phyloP scores from a whole-genome alignment of 805 yeast species.

The Lachancea quebecensis region DNA sequence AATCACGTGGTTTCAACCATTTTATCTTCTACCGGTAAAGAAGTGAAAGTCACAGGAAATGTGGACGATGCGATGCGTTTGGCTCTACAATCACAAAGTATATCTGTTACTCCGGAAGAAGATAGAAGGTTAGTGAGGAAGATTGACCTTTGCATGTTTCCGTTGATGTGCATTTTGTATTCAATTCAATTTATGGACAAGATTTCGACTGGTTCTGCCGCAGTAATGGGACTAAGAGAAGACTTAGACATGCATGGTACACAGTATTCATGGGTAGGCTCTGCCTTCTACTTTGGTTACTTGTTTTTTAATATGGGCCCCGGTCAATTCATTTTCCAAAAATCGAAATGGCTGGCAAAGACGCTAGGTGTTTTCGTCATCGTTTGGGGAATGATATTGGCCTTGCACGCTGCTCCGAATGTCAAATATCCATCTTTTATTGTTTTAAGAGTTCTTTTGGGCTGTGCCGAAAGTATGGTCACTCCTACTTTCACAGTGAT shows the following conservation, averaged over 20 bases:
- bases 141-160: conserved; percentile 45
- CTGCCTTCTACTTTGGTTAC: conserved; percentile 60
- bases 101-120: conserved; percentile 29
- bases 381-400: conserved; percentile 56
- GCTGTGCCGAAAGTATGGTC: conserved; percentile 46
- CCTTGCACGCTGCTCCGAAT: conserved; percentile 46
- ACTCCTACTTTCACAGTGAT: conserved; percentile 52
- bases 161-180: conserved; percentile 44
- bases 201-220: conserved; percentile 43
- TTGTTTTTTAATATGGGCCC: conserved; percentile 43
- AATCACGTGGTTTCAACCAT: conserved; percentile 14
- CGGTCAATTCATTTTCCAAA: conserved; percentile 37
- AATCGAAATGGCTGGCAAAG: conserved; percentile 47
- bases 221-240: conserved; percentile 43
- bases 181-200: conserved; percentile 58
- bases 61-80: conserved; percentile 43
- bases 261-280: conserved; percentile 49
- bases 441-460: conserved; percentile 43
- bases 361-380: conserved; percentile 42
- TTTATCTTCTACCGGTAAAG: conserved; percentile 23
- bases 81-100: conserved; percentile 31
- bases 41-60: conserved; percentile 30
- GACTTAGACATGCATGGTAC: conserved; percentile 40
- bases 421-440: conserved; percentile 40
- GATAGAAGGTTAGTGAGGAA: conserved; percentile 38